Evolutionary conservation across 345 rosid genomes (phyloP).

Genomic region (Eucalyptus paniculata): DNA sequence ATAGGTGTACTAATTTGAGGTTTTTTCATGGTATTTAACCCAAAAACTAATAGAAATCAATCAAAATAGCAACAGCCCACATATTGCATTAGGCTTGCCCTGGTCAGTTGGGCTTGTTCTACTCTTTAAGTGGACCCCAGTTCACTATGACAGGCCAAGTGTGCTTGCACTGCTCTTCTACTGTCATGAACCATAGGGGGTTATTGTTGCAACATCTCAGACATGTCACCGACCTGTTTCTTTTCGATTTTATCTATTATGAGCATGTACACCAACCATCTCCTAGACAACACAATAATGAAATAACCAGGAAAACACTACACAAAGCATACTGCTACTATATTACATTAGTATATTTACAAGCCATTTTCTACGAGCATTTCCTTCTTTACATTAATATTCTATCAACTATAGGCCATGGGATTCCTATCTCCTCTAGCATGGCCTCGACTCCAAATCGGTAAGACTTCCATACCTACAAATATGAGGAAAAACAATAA

Average conservation of each 20-base stretch:
- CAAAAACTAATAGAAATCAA: too few relatives aligned
- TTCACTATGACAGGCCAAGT: accelerated
- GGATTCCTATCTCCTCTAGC: too few relatives aligned
- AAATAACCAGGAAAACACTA: accelerated
- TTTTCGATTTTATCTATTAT: too few relatives aligned
- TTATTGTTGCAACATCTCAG: accelerated
- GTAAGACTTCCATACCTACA: too few relatives aligned
- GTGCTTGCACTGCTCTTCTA: accelerated
- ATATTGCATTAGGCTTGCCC: too few relatives aligned
- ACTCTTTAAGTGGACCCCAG: accelerated
- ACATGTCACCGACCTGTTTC: accelerated
- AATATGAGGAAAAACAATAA: accelerated
- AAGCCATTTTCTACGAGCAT: accelerated
- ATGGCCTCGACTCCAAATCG: accelerated
- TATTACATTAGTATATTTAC: too few relatives aligned
- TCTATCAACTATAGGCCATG: accelerated
- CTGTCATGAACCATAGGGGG: too few relatives aligned
- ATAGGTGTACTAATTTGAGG: accelerated
- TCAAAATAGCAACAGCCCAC: accelerated
- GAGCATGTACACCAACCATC: too few relatives aligned
- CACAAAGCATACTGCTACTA: accelerated
- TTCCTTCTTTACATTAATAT: too few relatives aligned
- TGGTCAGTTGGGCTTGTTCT: too few relatives aligned
- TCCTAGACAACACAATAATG: accelerated
- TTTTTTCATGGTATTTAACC: too few relatives aligned